phyloP scores from a whole-genome alignment of 192 early-diverging fungal species.

The Entophlyctis helioformis region DNA sequence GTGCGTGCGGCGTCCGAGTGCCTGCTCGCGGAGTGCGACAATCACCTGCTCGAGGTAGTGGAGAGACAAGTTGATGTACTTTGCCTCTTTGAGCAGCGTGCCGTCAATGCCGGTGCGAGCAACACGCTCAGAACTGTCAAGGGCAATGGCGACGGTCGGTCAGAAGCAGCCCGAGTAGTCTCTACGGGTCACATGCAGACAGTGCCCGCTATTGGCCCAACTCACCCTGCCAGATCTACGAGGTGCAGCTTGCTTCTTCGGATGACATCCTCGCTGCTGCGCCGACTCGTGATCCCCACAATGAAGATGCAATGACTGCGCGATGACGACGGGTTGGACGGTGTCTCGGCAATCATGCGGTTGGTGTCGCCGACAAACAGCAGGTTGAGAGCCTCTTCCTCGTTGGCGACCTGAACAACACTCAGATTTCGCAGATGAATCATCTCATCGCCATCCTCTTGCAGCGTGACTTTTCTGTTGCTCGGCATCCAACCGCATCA shows the following conservation, averaged over 20 bases:
- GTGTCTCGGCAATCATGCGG: constrained; percentile 53
- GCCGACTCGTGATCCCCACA: constrained; percentile 19
- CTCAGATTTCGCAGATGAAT: constrained; percentile 47
- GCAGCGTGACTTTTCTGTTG: constrained; percentile 33
- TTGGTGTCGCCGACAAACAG: constrained; percentile 56
- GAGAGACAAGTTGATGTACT: constrained; percentile 47
- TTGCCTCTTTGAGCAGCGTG: constrained; percentile 42
- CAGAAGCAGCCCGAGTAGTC: background rate
- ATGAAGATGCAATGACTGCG: constrained; percentile 54
- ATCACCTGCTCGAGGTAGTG: constrained; percentile 57
- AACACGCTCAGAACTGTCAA: constrained; percentile 45
- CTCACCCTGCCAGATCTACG: constrained; percentile 57
- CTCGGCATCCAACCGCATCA: background rate
- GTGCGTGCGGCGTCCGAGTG: constrained; percentile 36
- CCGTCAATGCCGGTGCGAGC: constrained; percentile 41
- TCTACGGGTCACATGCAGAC: too few relatives aligned
- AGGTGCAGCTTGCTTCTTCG: constrained; percentile 43
- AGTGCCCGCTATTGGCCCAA: too few relatives aligned
- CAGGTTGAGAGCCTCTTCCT: constrained; percentile 49
- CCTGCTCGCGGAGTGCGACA: constrained; percentile 46
- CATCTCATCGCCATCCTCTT: constrained; percentile 30
- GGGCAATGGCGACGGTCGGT: background rate
- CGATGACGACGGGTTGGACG: constrained; percentile 50
- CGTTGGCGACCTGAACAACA: constrained; percentile 19
- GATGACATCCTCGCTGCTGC: constrained; percentile 29